phyloP scores from a whole-genome alignment of 805 yeast species.

The Candida nitratophila region DNA sequence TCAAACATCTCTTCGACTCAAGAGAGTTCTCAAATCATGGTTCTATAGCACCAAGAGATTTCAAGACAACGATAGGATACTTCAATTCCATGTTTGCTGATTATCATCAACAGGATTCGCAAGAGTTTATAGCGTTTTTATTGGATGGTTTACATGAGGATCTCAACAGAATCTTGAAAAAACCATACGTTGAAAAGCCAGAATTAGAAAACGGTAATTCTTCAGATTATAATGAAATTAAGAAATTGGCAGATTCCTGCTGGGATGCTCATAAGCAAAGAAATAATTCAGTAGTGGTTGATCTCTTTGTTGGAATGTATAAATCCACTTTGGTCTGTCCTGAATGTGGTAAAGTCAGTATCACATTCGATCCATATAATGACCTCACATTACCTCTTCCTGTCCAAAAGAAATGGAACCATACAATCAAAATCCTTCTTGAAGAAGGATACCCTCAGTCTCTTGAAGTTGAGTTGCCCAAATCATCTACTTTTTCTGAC shows the following conservation, averaged over 20 bases:
- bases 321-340: constrained; percentile 90
- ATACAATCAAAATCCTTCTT: constrained; percentile 57
- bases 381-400: constrained; percentile 90
- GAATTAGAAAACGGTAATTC: constrained; percentile 62
- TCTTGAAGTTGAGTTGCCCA: constrained; percentile 68
- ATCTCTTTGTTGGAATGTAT: constrained; percentile 84
- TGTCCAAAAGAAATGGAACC: constrained; percentile 63
- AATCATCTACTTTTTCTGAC: constrained; percentile 56
- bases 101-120: constrained; percentile 87
- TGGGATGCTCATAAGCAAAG: constrained; percentile 77
- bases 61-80: constrained; percentile 72
- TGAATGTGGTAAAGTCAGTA: constrained; percentile 65
- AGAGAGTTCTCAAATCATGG: constrained; percentile 12
- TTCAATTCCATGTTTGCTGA: constrained; percentile 75
- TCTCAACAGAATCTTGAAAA: constrained; percentile 69
- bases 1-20: constrained; percentile 49
- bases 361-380: constrained; percentile 91
- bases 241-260: constrained; percentile 60
- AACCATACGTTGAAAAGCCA: constrained; percentile 87
- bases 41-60: constrained; percentile 59
- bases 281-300: constrained; percentile 79
- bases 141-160: constrained; percentile 91
- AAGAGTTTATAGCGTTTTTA: constrained; percentile 82
- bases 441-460: constrained; percentile 39
- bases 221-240: constrained; percentile 43